Conservation (phyloP, 2,329 filamentous ascomycete species). For the Atkinsonella hypoxylon region DNA sequence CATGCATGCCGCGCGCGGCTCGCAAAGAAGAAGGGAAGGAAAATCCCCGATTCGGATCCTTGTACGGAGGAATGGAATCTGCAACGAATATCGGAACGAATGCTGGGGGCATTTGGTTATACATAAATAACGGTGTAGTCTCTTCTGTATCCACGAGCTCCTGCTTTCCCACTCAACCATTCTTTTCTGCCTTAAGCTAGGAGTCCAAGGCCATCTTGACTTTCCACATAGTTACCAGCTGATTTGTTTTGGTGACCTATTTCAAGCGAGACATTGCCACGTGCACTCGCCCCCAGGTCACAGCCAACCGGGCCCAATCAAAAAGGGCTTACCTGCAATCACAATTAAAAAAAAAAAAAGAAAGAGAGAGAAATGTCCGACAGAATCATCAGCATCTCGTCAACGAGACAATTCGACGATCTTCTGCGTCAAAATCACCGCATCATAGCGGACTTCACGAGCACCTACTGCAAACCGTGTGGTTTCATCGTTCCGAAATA, state of each 20-base stretch:
- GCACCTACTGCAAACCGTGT: conserved; percentile 81
- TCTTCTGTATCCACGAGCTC: too few species aligned
- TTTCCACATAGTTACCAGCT: too few species aligned
- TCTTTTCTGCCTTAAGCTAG: too few species aligned
- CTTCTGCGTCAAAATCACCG: conserved; percentile 36
- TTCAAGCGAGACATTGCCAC: too few species aligned
- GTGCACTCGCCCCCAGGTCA: too few species aligned
- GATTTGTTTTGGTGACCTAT: too few species aligned
- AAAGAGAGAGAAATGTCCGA: background rate
- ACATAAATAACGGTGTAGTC: background rate
- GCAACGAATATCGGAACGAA: background rate
- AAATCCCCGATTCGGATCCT: background rate
- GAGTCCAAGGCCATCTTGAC: too few species aligned
- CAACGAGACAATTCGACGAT: conserved; percentile 35
- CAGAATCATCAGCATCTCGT: conserved; percentile 1
- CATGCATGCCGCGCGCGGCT: background rate
- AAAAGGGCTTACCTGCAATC: too few species aligned
- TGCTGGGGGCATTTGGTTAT: background rate
- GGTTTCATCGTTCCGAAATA: conserved; percentile 68
- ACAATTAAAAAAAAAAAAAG: too few species aligned
- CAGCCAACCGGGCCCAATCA: too few species aligned
- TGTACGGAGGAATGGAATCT: background rate
- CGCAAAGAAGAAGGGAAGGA: background rate
- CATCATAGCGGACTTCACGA: conserved; percentile 67
- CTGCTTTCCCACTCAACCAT: too few species aligned